Conservation (phyloP, 2,329 filamentous ascomycete genomes). For the Cladosporium phlei region DNA sequence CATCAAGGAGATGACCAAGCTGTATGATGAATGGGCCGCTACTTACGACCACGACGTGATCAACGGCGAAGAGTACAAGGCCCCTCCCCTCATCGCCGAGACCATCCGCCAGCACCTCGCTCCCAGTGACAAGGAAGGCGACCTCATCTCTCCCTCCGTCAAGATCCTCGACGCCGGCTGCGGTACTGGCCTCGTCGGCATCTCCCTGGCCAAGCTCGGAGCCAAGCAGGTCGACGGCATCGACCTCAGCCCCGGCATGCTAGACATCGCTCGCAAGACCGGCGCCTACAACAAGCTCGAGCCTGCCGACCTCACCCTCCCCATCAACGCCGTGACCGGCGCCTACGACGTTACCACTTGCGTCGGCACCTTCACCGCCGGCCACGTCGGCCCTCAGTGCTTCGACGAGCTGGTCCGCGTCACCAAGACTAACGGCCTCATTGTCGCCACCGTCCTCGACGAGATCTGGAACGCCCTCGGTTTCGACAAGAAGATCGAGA, state of each 20-base stretch:
- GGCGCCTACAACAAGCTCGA: constrained; percentile 46
- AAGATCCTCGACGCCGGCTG: constrained; percentile 53
- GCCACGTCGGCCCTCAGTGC: constrained; percentile 50
- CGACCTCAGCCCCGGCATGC: constrained; percentile 51
- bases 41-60: constrained; percentile 41
- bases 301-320: constrained; percentile 45
- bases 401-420: constrained; percentile 50
- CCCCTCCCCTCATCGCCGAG: constrained; percentile 37
- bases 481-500: constrained; percentile 44
- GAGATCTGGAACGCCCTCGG: constrained; percentile 48
- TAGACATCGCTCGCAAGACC: constrained; percentile 47
- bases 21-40: constrained; percentile 47
- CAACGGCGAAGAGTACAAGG: constrained; percentile 35
- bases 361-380: constrained; percentile 52
- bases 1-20: constrained; percentile 12
- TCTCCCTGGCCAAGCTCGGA: constrained; percentile 38
- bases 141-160: constrained; percentile 12
- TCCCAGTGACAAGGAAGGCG: constrained; percentile 18
- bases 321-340: constrained; percentile 37
- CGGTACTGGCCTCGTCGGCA: constrained; percentile 51
- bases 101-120: constrained; percentile 22
- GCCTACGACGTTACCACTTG: constrained; percentile 51
- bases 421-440: constrained; percentile 43
- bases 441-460: constrained; percentile 50
- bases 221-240: constrained; percentile 48